Base-by-base conservation (phyloP, 768 basidiomycete genomes). In the Tylopilus rubrobrunneus region DNA sequence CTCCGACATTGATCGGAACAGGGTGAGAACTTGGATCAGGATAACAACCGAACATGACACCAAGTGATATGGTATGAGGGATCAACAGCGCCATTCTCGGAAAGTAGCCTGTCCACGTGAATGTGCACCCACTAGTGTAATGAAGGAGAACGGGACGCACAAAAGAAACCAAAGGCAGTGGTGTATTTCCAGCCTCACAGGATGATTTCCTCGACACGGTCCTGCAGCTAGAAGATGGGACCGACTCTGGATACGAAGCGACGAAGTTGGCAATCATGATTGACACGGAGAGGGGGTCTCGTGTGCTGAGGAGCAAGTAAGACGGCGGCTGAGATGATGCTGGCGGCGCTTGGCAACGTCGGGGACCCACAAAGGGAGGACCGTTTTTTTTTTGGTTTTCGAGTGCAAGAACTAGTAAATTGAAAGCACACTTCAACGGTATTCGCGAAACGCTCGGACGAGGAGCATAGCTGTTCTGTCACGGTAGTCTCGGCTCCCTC, bases 191-290 rank as follows among this genome's bases (percentile, higher is more conserved):
- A 86, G 0, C 86, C 85, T 93, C 93, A 95, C 58, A 89, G 74
- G 5, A 95, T 51, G 4, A 93, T 76, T 71, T 95, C 93, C 67
- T 96, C 93, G 14, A 90, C 64, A 1, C 93, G 73, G 65, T 97
- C 93, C 70, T 91, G 90, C 19, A 95, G 58, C 93, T 92, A 96
- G 62, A 95, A 96, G 7, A 93, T 71, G 0, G 89, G 86, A 1
- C 90, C 89, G 4, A 83, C 76, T 59, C 78, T 84, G 7, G 83
- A 78, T 4, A 94, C 80, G 55, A 96, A 95, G 23, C 90, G 75
- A 57, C 85, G 63, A 94, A 94, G 34, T 61, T 64, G 43, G 39
- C 40, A 2, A 88, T 85, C 58, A 85, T 87, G 27, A 85, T 83
- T 0, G 84, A 87, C 4, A 96, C 73, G 1, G 89, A 90, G 5